A percentile compares a stretch with the other conserved stretches of the same genome.
Conservation (phyloP, 176 grass and related monocot genomes). For the Bothriochloa decipiens region DNA sequence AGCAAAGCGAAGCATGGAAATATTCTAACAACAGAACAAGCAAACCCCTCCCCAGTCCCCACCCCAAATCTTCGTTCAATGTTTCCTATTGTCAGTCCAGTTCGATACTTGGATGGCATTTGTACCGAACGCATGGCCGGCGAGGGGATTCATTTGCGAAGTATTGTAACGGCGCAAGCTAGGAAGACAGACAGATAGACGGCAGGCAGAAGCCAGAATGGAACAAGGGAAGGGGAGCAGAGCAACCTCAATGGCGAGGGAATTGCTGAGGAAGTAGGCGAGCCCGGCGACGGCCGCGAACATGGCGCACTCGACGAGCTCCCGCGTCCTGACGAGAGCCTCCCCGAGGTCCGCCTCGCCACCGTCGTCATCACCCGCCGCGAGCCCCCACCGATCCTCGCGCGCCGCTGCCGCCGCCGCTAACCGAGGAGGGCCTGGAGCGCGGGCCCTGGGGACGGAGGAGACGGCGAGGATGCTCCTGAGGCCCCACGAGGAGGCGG, state of each 20-base stretch:
- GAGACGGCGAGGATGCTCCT: neutral
- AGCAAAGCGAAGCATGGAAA: neutral
- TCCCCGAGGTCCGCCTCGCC: slow-evolving; percentile 38
- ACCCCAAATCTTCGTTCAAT: neutral
- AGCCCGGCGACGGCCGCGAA: slow-evolving; percentile 83
- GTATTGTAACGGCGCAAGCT: neutral
- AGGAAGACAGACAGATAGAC: neutral
- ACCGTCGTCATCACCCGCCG: neutral
- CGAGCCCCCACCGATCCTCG: neutral
- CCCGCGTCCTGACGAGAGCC: slow-evolving; percentile 61
- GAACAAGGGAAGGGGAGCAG: neutral
- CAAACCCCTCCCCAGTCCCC: neutral
- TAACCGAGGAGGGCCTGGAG: neutral
- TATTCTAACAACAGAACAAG: neutral
- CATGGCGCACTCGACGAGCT: slow-evolving; percentile 95
- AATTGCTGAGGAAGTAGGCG: slow-evolving; percentile 91
- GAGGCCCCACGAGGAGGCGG: neutral
- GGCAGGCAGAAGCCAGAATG: neutral
- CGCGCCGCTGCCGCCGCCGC: neutral
- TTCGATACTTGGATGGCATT: neutral
- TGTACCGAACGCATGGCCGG: neutral
- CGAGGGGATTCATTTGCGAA: neutral
- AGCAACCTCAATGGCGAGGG: slow-evolving; percentile 74
- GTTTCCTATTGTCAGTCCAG: neutral
- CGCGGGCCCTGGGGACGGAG: neutral